phyloP scores from a whole-genome alignment of 1,284 basidiomycete genomes.

The Ganoderma multipileum region DNA sequence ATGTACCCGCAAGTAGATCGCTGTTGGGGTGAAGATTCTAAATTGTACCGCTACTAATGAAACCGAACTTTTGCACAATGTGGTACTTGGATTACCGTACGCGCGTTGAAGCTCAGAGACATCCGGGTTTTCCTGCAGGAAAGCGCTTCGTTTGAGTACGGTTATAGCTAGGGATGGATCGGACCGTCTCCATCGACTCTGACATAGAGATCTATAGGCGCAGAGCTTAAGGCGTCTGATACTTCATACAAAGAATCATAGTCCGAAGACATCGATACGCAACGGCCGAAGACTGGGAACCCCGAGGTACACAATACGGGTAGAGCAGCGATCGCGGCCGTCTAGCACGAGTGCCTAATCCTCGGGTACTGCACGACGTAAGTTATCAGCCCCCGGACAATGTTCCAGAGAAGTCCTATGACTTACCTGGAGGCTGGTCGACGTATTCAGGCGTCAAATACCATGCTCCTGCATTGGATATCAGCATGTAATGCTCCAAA shows the following conservation, averaged over 20 bases:
- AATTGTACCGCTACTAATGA: background rate
- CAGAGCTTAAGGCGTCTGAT: too few species aligned
- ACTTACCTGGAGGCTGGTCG: constrained; percentile 24
- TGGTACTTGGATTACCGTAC: background rate
- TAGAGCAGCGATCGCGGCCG: background rate
- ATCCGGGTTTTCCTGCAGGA: too few species aligned
- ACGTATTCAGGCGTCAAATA: constrained; percentile 36
- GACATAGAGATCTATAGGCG: background rate
- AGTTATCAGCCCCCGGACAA: background rate
- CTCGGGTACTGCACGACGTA: background rate
- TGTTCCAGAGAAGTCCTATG: background rate
- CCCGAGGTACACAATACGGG: background rate
- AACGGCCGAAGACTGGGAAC: background rate
- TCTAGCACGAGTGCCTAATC: background rate
- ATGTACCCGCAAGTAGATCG: background rate
- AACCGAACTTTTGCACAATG: background rate
- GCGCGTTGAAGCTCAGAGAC: background rate
- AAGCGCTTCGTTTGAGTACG: too few species aligned
- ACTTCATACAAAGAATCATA: background rate
- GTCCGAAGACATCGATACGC: background rate
- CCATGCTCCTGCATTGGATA: constrained; percentile 49
- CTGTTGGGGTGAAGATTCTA: background rate
- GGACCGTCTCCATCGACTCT: too few species aligned
- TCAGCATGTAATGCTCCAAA: background rate
- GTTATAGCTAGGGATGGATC: background rate